Evolutionary conservation across 192 early-diverging fungal species (phyloP).

Genomic region (Podila minutissima): DNA sequence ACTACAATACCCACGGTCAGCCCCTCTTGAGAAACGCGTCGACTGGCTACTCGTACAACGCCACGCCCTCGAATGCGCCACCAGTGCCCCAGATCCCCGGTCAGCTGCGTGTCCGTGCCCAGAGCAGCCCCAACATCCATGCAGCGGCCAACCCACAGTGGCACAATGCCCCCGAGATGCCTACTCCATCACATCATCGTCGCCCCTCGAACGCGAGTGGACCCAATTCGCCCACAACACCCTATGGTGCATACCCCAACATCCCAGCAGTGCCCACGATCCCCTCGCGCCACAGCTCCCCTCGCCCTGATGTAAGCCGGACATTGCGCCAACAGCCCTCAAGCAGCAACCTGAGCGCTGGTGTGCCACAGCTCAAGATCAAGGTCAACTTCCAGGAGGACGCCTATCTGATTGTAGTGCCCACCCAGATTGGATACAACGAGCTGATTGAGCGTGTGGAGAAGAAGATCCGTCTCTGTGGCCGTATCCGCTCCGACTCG

Average conservation of each 20-base stretch:
- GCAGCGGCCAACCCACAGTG: conserved; percentile 44
- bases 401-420: conserved; percentile 90
- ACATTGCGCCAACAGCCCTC: conserved; percentile 43
- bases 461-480: conserved; percentile 88
- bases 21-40: conserved; percentile 48
- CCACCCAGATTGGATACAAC: conserved; percentile 74
- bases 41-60: conserved; percentile 45
- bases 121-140: conserved; percentile 69
- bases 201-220: conserved; percentile 48
- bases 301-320: conserved; percentile 36
- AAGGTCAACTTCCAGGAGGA: conserved; percentile 91
- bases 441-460: conserved; percentile 88
- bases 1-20: conserved; percentile 45
- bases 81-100: conserved; percentile 50
- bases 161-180: conserved; percentile 49
- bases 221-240: conserved; percentile 32
- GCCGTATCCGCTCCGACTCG: conserved; percentile 64
- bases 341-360: conserved; percentile 46
- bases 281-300: conserved; percentile 36
- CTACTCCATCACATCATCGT: conserved; percentile 34
- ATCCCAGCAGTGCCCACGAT: conserved; percentile 34
- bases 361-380: conserved; percentile 74
- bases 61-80: conserved; percentile 25
- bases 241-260: conserved; percentile 24
- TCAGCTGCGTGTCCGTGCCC: conserved; percentile 60